Evolutionary conservation across 2,329 filamentous ascomycete genomes (phyloP), one percentile per base, ranked within the genome.

Genomic region (Atkinsonella hypoxylon): DNA sequence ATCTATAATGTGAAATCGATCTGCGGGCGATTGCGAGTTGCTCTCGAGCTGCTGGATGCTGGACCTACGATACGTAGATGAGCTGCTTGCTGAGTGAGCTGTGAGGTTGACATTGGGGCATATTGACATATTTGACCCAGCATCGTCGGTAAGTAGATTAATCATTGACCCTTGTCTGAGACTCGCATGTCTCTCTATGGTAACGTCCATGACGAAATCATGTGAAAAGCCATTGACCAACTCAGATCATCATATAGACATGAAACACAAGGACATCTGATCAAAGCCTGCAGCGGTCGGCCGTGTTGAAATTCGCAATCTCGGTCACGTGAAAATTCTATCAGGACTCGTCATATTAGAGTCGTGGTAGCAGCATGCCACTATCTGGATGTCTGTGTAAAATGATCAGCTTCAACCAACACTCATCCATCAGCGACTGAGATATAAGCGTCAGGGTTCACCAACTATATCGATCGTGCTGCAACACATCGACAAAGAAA

Each of bases 11-110:
- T 45, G 43, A 9, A 47, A 38, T 11, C 42, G 48, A 44, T 43
- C 17, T 17, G 43, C 13, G 11, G 42, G 17, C 30, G 12, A 4
- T 53, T 71, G 70, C 4, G 67, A 62, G 3, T 64, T 67, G 34
- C 67, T 65, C 38, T 71, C 66, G 45, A 62, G 62, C 7, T 60
- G 57, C 20, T 59, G 30, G 15, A 34, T 10, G 32, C 43, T 32
- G 45, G 18, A 34, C 9, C 11, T 26, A 42, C 42, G 12, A 42
- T 10, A 32, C 13, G 36, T 34, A 17, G 50, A 38, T 32, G 20
- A 46, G 40, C 32, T 42, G 31, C 15, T 41, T 18, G 32, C 22
- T 44, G 47, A 45, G 12, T 36, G 47, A 43, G 39, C 49, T 26
- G 15, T 34, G 20, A 15, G n/a, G 30, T 44, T 45, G 45, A 55